Conservation (phyloP, 192 early-diverging fungal genomes). For the Coemansia sp. region DNA sequence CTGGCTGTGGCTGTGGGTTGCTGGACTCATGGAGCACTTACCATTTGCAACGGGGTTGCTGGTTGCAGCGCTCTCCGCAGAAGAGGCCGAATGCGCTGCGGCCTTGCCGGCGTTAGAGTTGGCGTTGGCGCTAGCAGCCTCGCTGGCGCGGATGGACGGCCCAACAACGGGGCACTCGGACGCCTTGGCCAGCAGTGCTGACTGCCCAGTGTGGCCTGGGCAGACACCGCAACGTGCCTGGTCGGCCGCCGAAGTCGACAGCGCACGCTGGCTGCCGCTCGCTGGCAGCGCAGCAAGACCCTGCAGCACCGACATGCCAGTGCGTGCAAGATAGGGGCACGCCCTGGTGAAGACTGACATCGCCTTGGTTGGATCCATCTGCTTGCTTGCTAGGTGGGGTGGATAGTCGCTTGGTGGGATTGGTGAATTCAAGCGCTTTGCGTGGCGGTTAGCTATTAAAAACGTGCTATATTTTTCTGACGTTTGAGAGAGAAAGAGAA, state of each 20-base stretch:
- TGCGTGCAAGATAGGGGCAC: constrained; percentile 55
- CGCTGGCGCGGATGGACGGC: constrained; percentile 45
- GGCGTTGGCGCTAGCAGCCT: constrained; percentile 18
- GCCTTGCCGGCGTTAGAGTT: neutral
- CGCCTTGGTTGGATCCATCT: constrained; percentile 52
- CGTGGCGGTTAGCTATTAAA: neutral
- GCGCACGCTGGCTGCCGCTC: constrained; percentile 16
- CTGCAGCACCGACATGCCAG: constrained; percentile 46
- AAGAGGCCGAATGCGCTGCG: constrained; percentile 14
- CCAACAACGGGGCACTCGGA: constrained; percentile 54
- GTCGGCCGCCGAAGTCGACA: constrained; percentile 46
- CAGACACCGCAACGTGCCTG: constrained; percentile 51
- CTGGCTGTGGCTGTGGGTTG: neutral
- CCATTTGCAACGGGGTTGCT: constrained; percentile 6
- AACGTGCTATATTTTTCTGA: neutral
- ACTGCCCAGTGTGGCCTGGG: constrained; percentile 54
- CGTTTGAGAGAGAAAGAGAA: neutral
- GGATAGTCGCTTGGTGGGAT: neutral
- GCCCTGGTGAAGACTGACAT: constrained; percentile 53
- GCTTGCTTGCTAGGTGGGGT: neutral
- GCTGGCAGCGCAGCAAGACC: constrained; percentile 21
- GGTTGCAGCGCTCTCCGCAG: constrained; percentile 25
- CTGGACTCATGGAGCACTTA: constrained; percentile 20
- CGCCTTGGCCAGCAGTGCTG: constrained; percentile 55
- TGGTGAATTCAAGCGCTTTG: neutral